Base-by-base conservation (phyloP, 1,139 yeast genomes). In the Protomyces gravidus region DNA sequence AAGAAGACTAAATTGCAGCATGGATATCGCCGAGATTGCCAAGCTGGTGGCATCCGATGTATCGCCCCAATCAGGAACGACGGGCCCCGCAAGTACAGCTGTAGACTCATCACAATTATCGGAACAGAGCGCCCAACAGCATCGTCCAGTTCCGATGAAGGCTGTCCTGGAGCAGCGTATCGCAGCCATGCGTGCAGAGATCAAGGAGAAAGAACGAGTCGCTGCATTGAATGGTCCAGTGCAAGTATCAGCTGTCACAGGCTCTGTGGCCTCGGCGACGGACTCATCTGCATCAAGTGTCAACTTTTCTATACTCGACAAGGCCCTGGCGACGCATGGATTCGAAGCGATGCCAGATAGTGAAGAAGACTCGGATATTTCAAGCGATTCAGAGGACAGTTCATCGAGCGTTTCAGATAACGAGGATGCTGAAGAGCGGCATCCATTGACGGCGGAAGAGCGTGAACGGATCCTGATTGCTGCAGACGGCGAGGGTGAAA, bases 181-280 rank as follows among this genome's bases (percentile, higher is more conserved):
- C 26, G 58, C 46, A 11, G 58, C 50, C 7, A 53, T 53, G 58
- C 46, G 58, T n/a, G 58, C 58, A 6, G 45, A 46, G 28, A 45
- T 53, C 9, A 21, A 33, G 27, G 30, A 26, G 13, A 45, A 53
- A 46, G 50, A 28, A 15, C 25, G 42, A 6, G 19, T 30, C 7
- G 32, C 26, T 2, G 26, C n/a, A 13, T 25, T 1, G 3, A 4
- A 45, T 6, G 17, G 15, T 3, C 17, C 15, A 5, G 6, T n/a
- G 15, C 11, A 26, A 13, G 27, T 7, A 1, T n/a, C 50, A 11
- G 45, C 30, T 15, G 15, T 28, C 15, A 17, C n/a, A 21, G 5
- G n/a, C 3, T 13, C 36, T 7, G 13, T 13, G 9, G 21, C 25
- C n/a, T 15, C 42, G 3, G 50, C 25, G 2, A 45, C 51, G 2